Conservation (phyloP, 73 alveolate species). For the Diophrys sp. region DNA sequence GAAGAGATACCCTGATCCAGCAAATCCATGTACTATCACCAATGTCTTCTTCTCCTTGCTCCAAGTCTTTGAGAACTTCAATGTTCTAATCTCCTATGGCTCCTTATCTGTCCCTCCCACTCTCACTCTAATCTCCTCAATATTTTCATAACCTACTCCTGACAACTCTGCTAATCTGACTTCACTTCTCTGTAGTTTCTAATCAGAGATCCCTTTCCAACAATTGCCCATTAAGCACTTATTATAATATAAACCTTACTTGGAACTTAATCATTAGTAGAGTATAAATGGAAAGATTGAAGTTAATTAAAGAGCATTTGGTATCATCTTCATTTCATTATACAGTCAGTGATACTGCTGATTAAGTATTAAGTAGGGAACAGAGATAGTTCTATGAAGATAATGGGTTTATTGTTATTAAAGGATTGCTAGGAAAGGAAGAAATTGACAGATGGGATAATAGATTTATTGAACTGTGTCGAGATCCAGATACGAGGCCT, state of each 20-base stretch:
- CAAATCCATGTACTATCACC: constrained; percentile 42
- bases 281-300: too few species aligned
- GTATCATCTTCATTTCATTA: too few species aligned
- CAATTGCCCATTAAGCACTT: neutral
- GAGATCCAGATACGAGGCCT: too few species aligned
- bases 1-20: constrained; percentile 26
- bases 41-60: neutral
- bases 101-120: neutral
- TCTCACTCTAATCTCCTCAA: neutral
- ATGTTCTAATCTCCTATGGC: neutral
- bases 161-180: constrained; percentile 6
- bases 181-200: neutral
- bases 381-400: too few species aligned
- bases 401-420: too few species aligned
- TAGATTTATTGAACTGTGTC: too few species aligned
- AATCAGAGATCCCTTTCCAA: constrained; percentile 16
- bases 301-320: too few species aligned
- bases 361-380: too few species aligned
- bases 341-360: too few species aligned
- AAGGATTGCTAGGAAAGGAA: too few species aligned
- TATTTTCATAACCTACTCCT: neutral
- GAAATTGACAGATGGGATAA: too few species aligned
- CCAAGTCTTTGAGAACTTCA: neutral
- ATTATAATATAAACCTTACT: neutral
- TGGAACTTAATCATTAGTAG: too few species aligned